Evolutionary conservation across 352 stramenopile genomes (phyloP), one percentile per base, ranked within the genome.

Genomic region (Thalassiosira mediterranea): DNA sequence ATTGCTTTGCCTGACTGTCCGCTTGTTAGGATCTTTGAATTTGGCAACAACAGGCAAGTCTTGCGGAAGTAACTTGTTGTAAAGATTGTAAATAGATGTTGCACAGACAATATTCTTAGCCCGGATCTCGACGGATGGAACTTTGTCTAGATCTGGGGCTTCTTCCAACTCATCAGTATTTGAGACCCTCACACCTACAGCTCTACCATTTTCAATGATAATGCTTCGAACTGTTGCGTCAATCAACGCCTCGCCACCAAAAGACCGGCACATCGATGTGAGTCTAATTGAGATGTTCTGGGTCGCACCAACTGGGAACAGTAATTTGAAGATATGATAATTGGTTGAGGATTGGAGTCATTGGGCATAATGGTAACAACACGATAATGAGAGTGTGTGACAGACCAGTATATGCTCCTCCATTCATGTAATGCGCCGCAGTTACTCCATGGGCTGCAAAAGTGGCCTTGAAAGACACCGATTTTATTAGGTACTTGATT

Each of bases 81-180:
- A 83, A 0, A 83, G 56, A 68, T 83, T 83, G 68, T 76, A 83
- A 4, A 83, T 51, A 17, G 48, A 67, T 11, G 74, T 76, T 4
- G 68, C 74, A 40, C 74, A 83, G n/a, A 82, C 74, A 21, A 83
- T 37, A 34, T 76, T 76, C 44, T 76, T 79, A 10, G 74, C 68
- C 8, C 59, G 46, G 29, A 83, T 75, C 44, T 83, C 74, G n/a
- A 51, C 49, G 1, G 65, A n/a, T 34, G 62, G 62, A 7, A 64
- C 56, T 0, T 53, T 37, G 17, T 15, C 31, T 2, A 29, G 48
- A 25, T 60, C 67, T 37, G 56, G 60, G 34, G 62, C 73, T 62
- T 73, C 72, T 3, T 49, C 66, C 4, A 79, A 42, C 2, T 31
- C 52, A n/a, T 60, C 66, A 17, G 74, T 83, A 48, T 70, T 83